Conservation (phyloP, 495 filamentous ascomycete genomes). For the Annulohypoxylon bovei region DNA sequence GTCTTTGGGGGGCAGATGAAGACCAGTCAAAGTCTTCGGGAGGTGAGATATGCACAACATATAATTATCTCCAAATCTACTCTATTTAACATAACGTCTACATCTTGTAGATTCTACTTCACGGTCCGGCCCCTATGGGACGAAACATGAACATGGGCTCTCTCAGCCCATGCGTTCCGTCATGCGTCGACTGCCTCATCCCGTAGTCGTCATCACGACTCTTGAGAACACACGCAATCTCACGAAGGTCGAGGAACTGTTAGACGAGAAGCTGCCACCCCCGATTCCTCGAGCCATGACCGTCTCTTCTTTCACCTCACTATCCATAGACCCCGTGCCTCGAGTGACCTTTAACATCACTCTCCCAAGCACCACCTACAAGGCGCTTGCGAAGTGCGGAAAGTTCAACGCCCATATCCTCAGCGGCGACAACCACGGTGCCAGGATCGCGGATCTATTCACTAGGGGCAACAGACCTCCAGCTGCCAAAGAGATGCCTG, state of each 20-base stretch:
- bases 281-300: slow-evolving; percentile 70
- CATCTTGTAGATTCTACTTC: not conserved
- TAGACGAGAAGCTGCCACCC: slow-evolving; percentile 9
- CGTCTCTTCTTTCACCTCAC: slow-evolving; percentile 83
- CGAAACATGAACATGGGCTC: slow-evolving; percentile 42
- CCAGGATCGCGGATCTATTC: slow-evolving; percentile 56
- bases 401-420: slow-evolving; percentile 63
- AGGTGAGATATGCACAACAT: slow-evolving; percentile 18
- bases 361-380: slow-evolving; percentile 74
- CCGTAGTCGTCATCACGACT: slow-evolving; percentile 78
- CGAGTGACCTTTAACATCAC: slow-evolving; percentile 83
- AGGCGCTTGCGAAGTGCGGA: slow-evolving; percentile 61
- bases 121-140: not conserved
- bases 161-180: slow-evolving; percentile 62
- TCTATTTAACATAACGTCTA: slow-evolving; percentile 2
- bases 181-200: slow-evolving; percentile 77
- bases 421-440: slow-evolving; percentile 51
- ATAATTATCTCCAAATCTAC: slow-evolving; percentile 1
- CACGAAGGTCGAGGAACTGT: slow-evolving; percentile 42
- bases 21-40: not conserved
- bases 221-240: slow-evolving; percentile 43
- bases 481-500: not conserved
- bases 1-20: not conserved
- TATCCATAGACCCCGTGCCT: slow-evolving; percentile 72
- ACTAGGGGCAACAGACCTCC: slow-evolving; percentile 48